Base-by-base conservation (phyloP, 257 asterid species). In the Solanum ahanhuiri region DNA sequence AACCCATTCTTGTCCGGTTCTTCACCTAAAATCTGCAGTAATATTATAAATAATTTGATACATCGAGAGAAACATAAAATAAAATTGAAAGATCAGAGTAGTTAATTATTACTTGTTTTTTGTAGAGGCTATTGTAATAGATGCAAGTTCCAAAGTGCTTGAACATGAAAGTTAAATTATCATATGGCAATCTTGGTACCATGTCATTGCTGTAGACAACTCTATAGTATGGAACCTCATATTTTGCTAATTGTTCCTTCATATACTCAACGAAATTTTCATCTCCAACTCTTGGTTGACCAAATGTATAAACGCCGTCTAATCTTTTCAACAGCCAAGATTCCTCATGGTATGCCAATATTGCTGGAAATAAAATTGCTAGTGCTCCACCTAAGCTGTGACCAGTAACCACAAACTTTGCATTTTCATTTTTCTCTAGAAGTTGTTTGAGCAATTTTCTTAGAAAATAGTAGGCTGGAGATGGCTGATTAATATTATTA, bases 361-460 rank as follows among this genome's bases (percentile, higher is more conserved):
- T 91, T 7, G 94, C 91, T 0, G 98, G 89, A 81, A 92, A 92
- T 2, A 95, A 89, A 20, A 91, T 73, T 0, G 96, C 95, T 0
- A 95, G 91, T 3, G 96, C 98, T 51, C 95, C 97, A 0, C 98
- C 98, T 12, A 95, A 82, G 89, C 97, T 95, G 70, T 95, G 98
- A 4, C 97, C 96, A 0, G 96, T 92, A 20, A 94, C 33, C 3
- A 93, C 70, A 58, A 93, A 79, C 17, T 79, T 92, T 3, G 94
- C 79, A 3, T 14, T 41, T 2, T 1, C 33, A 51, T 89, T 89
- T 22, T 1, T 54, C 41, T 81, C 11, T 1, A 91, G 31, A 10
- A 88, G 83, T 4, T 30, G 28, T 28, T 83, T 87, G 22, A 95
- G 86, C 30, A 30, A 79, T 51, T 87, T 88, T 69, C 92, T 85